Base-by-base conservation (phyloP, 257 asterid genomes). In the Petrea volubilis region DNA sequence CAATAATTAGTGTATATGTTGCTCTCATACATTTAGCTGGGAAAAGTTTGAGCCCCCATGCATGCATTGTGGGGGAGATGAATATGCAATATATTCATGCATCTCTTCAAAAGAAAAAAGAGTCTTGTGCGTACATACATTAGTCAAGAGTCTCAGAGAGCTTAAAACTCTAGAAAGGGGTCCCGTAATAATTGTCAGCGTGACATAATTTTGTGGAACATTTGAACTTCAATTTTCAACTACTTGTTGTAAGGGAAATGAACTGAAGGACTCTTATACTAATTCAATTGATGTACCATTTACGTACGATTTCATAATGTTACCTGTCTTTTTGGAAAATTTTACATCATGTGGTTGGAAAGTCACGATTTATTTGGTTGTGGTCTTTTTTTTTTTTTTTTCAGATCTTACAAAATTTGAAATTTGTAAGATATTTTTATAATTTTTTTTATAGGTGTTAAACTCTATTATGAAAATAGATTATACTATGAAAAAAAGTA, bases 31-130 rank as follows among this genome's bases (percentile, higher is more conserved):
- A 21, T 56, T 9, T 25, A 40, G 62, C 3, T 15, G 27, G 20
- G 7, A 50, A 13, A 29, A 43, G 23, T 10, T 25, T 5, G 27
- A 66, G 36, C n/a, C 33, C 13, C 29, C 13, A 53, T 70, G 68
- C 72, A 69, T 76, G 80, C 80, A 76, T 44, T 31, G 38, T 2
- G 24, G 6, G 38, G 8, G 14, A 7, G 47, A 55, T 63, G 38
- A 62, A 63, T 76, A 27, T 31, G 28, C 72, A 31, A 31, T 31
- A 31, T 31, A 55, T 77, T 49, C 81, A 77, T 77, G 77, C 69
- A 77, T 38, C 70, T 64, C 49, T 21, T 47, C 15, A 20, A 40
- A 2, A 18, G 10, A 60, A 28, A 47, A 55, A 25, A 67, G 59
- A 60, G 14, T 20, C 15, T n/a, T n/a, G 28, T 36, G 2, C 43